Conservation (phyloP, 2,329 filamentous ascomycete genomes). For the Colletotrichum theobromicola region DNA sequence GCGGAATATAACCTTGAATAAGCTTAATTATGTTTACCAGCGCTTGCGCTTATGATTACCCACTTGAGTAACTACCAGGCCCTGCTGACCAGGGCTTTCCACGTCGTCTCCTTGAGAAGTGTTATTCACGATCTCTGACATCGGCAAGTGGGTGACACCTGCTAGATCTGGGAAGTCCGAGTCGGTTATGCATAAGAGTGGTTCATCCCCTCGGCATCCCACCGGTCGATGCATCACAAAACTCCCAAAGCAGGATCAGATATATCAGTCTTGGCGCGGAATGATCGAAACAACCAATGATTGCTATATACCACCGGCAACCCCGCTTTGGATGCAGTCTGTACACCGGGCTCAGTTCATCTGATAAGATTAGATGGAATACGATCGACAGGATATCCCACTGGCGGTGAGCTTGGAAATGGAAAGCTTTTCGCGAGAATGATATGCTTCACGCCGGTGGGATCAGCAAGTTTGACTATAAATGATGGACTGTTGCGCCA, state of each 20-base stretch:
- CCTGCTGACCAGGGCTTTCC: neutral
- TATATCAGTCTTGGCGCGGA: neutral
- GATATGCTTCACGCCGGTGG: neutral
- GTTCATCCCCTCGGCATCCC: neutral
- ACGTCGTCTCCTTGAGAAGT: neutral
- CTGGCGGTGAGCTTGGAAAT: neutral
- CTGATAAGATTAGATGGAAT: neutral
- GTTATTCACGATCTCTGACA: neutral
- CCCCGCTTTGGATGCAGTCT: neutral
- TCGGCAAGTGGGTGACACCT: neutral
- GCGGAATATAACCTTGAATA: neutral
- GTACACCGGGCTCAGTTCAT: neutral
- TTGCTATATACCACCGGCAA: neutral
- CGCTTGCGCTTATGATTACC: neutral
- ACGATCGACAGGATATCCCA: neutral
- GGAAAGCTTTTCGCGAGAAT: neutral
- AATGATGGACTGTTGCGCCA: neutral
- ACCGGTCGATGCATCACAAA: neutral
- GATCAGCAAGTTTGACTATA: neutral
- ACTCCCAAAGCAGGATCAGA: neutral
- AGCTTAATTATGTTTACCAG: neutral
- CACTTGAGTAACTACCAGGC: neutral
- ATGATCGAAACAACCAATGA: neutral
- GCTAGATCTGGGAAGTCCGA: neutral
- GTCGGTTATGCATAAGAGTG: neutral